Percentiles rank a stretch among this genome's conserved stretches.
These are phyloP conservation scores for Fusarium cicatricum DNA, from an alignment of 2,329 filamentous ascomycete genomes.

Conservation along the genomic window DNA sequence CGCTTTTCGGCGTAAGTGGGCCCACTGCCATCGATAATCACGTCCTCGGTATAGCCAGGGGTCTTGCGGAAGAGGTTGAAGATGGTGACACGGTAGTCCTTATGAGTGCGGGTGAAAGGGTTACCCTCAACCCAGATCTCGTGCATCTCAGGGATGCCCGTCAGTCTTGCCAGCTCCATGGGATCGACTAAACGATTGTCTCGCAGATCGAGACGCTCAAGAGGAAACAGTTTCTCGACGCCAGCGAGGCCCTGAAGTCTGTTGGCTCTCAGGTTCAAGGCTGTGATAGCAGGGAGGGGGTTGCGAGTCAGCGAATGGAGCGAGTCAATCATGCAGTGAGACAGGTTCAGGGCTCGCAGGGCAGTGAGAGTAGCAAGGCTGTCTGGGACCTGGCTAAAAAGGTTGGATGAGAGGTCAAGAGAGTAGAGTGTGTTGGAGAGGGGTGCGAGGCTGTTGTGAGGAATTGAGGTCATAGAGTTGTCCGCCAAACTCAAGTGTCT, in stretches of 20 bases:
- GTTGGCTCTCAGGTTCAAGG: constrained; percentile 90
- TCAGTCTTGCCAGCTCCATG: constrained; percentile 87
- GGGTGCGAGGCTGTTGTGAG: constrained; percentile 77
- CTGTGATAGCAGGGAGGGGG: constrained; percentile 91
- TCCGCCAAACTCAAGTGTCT: constrained; percentile 91
- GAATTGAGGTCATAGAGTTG: constrained; percentile 85
- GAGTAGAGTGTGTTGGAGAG: constrained; percentile 90
- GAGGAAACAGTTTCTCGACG: constrained; percentile 84
- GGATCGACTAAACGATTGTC: constrained; percentile 94
- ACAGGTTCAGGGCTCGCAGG: constrained; percentile 91
- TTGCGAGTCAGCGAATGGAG: constrained; percentile 86
- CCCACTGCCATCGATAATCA: constrained; percentile 84
- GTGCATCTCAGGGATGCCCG: constrained; percentile 87
- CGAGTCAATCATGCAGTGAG: constrained; percentile 97
- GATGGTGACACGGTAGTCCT: constrained; percentile 85
- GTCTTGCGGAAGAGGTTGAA: constrained; percentile 96
- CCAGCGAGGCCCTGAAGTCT: constrained; percentile 87
- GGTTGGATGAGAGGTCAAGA: constrained; percentile 89
- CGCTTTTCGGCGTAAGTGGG: constrained; percentile 88
- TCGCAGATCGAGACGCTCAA: constrained; percentile 89
- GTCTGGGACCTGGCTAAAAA: constrained; percentile 94
- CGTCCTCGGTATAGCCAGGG: constrained; percentile 89
- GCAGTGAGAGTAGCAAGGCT: constrained; percentile 85
- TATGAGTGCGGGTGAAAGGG: constrained; percentile 87
- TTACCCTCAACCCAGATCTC: constrained; percentile 95